These are phyloP conservation scores for Fusarium sp. DNA, from an alignment of 2,329 filamentous ascomycete genomes.

Conservation along the genomic window DNA sequence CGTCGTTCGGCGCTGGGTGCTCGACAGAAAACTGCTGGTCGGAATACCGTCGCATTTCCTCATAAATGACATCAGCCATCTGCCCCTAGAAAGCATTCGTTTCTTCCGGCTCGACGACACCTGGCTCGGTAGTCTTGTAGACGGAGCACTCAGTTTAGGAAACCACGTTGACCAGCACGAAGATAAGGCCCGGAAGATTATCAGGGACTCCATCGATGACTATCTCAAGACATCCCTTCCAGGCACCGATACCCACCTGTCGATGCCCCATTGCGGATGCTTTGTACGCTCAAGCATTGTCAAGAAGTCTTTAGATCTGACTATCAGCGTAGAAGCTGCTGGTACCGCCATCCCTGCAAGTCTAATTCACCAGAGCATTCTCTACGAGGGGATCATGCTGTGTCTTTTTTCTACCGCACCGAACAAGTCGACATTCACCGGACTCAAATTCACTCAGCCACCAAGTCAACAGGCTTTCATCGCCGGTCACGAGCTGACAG, in stretches of 20 bases:
- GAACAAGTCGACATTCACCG: neutral
- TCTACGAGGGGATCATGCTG: neutral
- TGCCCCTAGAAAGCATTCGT: slow-evolving; percentile 4
- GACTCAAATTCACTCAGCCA: neutral
- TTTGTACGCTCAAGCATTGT: neutral
- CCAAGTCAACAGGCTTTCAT: neutral
- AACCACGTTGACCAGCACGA: neutral
- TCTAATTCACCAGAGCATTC: neutral
- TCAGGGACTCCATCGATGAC: neutral
- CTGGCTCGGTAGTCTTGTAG: neutral
- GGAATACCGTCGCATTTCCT: slow-evolving; percentile 10
- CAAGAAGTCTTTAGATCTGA: neutral
- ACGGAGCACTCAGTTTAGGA: neutral
- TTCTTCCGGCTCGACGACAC: slow-evolving; percentile 2
- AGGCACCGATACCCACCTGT: neutral
- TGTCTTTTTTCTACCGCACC: neutral
- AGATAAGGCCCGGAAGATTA: neutral
- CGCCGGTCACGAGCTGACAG: too few species aligned
- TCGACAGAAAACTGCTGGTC: slow-evolving; percentile 1
- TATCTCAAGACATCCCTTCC: neutral
- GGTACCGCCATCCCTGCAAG: neutral
- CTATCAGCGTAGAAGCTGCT: neutral
- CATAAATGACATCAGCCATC: neutral
- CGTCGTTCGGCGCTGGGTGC: neutral
- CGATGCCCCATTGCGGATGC: neutral